These are phyloP conservation scores for Alliaria petiolata DNA, from an alignment of 345 rosid genomes.

Conservation along the genomic window DNA sequence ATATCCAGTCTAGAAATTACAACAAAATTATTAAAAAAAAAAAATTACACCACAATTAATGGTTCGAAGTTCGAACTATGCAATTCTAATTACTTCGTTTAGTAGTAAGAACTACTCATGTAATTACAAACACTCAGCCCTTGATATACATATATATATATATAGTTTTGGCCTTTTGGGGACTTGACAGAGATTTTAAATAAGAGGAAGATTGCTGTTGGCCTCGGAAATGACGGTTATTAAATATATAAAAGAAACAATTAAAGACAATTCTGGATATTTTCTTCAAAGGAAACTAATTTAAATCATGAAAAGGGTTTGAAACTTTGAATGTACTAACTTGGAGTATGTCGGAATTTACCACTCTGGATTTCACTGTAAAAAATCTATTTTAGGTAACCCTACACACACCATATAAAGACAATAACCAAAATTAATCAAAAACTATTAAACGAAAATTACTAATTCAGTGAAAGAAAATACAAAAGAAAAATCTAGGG, in stretches of 20 bases:
- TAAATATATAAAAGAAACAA: conserved; percentile 5
- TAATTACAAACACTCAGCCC: neutral
- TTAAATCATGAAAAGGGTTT: conserved; percentile 16
- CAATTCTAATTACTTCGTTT: neutral
- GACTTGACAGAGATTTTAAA: conserved; percentile 26
- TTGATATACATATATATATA: neutral
- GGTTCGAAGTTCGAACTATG: neutral
- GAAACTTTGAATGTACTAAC: conserved; percentile 27
- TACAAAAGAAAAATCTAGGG: conserved; percentile 23
- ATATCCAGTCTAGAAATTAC: neutral
- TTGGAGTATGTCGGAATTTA: conserved; percentile 31
- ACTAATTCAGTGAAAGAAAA: conserved; percentile 27
- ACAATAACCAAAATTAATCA: conserved; percentile 23
- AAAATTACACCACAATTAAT: neutral
- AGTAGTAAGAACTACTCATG: neutral
- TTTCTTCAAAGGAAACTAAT: neutral
- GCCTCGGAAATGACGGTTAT: conserved; percentile 41
- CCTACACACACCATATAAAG: conserved; percentile 18
- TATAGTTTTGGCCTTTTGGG: neutral
- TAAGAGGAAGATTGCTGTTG: conserved; percentile 21
- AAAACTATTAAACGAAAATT: conserved; percentile 5
- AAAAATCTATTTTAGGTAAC: conserved; percentile 25
- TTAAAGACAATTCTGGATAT: neutral
- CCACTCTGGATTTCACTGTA: conserved; percentile 16
- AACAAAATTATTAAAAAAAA: neutral